Conservation (phyloP, 495 filamentous ascomycete species). For the Patellaria atrata region DNA sequence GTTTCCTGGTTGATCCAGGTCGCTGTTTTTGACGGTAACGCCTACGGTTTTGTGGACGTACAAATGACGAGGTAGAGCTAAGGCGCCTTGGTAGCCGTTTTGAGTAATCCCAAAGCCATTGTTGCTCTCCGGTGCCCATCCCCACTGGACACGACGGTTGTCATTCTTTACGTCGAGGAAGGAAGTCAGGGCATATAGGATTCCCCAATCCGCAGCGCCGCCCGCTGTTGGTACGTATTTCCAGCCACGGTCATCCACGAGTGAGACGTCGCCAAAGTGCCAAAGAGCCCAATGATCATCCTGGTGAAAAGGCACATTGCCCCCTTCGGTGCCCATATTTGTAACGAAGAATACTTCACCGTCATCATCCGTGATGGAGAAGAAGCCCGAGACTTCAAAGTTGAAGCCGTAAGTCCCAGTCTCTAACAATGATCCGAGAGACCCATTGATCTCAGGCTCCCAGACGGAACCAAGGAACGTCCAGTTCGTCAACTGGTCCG, state of each 20-base stretch:
- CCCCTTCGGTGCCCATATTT: slow-evolving; percentile 38
- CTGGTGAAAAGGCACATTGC: slow-evolving; percentile 25
- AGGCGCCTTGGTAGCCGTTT: slow-evolving; percentile 31
- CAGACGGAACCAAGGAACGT: slow-evolving; percentile 36
- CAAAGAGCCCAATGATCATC: slow-evolving; percentile 29
- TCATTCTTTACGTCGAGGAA: slow-evolving; percentile 32
- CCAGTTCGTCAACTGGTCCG: slow-evolving; percentile 36
- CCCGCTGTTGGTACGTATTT: slow-evolving; percentile 26
- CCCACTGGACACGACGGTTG: slow-evolving; percentile 30
- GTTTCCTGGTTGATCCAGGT: slow-evolving; percentile 18
- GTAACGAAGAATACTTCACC: slow-evolving; percentile 32
- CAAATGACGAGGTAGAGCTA: slow-evolving; percentile 30
- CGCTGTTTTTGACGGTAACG: slow-evolving; percentile 20
- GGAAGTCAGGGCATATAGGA: slow-evolving; percentile 29
- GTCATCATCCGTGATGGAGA: slow-evolving; percentile 29
- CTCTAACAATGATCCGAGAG: slow-evolving; percentile 23
- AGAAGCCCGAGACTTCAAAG: slow-evolving; percentile 41
- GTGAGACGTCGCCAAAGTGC: slow-evolving; percentile 28
- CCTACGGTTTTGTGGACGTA: slow-evolving; percentile 27
- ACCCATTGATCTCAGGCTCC: slow-evolving; percentile 29
- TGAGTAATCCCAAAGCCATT: slow-evolving; percentile 25
- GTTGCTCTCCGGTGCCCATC: slow-evolving; percentile 31
- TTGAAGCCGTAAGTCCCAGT: slow-evolving; percentile 41
- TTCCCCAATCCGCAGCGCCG: slow-evolving; percentile 30
- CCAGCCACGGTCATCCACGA: slow-evolving; percentile 25